A percentile compares a stretch with the other conserved stretches of the same genome.
Conservation (phyloP, 495 filamentous ascomycete species). For the Lasiosphaeriaceae sp. region DNA sequence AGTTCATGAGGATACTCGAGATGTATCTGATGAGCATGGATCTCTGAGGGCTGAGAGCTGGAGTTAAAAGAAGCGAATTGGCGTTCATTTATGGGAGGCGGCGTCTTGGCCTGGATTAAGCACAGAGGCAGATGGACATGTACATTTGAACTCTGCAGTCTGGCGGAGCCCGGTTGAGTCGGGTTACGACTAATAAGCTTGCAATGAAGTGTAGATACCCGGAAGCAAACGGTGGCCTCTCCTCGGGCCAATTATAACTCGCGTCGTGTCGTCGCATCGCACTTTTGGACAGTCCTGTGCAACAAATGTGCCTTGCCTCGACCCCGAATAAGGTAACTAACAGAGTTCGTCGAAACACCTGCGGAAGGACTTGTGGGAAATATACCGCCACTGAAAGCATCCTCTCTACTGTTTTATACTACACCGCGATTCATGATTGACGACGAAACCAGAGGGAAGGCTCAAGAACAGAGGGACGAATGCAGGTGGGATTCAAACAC, state of each 20-base stretch:
- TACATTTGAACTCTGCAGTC: too few relatives aligned
- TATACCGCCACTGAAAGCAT: too few relatives aligned
- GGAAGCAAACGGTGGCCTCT: background rate
- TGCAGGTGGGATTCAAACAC: background rate
- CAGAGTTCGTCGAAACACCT: too few relatives aligned
- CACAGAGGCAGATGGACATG: background rate
- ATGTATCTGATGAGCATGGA: slow-evolving; percentile 93
- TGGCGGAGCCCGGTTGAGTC: background rate
- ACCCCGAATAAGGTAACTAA: too few relatives aligned
- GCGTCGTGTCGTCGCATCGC: too few relatives aligned
- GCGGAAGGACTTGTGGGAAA: too few relatives aligned
- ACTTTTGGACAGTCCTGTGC: too few relatives aligned
- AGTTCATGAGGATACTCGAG: slow-evolving; percentile 95
- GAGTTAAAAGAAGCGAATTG: background rate
- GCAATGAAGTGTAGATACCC: background rate
- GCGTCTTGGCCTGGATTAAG: slow-evolving; percentile 2
- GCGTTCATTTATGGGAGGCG: slow-evolving; percentile 1
- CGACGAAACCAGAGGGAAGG: background rate
- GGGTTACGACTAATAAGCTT: background rate
- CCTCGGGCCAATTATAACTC: background rate
- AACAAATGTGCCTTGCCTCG: too few relatives aligned
- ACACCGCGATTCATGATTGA: background rate
- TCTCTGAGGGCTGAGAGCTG: slow-evolving; percentile 27
- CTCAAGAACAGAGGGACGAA: background rate
- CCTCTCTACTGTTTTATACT: too few relatives aligned